phyloP scores from a whole-genome alignment of 257 asterid genomes.

The Knoxia roxburghii region DNA sequence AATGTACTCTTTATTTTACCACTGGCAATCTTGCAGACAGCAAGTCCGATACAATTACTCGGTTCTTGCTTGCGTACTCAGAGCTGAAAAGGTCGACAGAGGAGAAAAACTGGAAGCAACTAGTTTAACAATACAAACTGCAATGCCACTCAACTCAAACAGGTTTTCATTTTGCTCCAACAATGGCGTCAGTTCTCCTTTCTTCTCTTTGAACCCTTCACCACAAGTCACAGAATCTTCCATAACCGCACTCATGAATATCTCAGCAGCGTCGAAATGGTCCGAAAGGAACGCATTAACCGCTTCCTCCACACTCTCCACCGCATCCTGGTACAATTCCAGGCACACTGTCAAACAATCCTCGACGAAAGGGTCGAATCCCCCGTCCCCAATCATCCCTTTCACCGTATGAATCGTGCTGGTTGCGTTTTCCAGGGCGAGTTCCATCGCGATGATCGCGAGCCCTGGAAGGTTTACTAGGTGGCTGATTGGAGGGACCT shows the following conservation, averaged over 20 bases:
- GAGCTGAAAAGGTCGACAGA: background rate
- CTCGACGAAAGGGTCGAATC: constrained; percentile 13
- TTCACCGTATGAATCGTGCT: constrained; percentile 11
- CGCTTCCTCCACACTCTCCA: constrained; percentile 7
- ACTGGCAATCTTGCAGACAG: too few species aligned
- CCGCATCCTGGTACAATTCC: constrained; percentile 21
- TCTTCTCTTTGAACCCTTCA: constrained; percentile 19
- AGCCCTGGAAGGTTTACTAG: constrained; percentile 16
- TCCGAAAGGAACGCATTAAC: background rate
- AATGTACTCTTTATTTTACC: too few species aligned
- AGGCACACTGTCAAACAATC: constrained; percentile 24
- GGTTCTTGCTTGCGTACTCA: background rate
- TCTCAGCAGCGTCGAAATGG: constrained; percentile 11
- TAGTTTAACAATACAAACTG: background rate
- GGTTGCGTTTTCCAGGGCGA: constrained; percentile 23
- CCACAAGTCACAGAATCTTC: constrained; percentile 16
- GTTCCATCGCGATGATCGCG: constrained; percentile 20
- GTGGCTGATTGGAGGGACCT: constrained; percentile 8
- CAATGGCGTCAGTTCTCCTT: constrained; percentile 14
- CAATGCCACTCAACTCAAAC: constrained; percentile 7
- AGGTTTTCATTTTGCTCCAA: constrained; percentile 19
- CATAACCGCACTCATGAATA: constrained; percentile 22
- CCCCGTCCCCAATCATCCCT: constrained; percentile 13
- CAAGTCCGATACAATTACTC: background rate
- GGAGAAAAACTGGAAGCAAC: background rate